Evolutionary conservation across 495 filamentous ascomycete species (phyloP).

Genomic region (Bacidia rubella): DNA sequence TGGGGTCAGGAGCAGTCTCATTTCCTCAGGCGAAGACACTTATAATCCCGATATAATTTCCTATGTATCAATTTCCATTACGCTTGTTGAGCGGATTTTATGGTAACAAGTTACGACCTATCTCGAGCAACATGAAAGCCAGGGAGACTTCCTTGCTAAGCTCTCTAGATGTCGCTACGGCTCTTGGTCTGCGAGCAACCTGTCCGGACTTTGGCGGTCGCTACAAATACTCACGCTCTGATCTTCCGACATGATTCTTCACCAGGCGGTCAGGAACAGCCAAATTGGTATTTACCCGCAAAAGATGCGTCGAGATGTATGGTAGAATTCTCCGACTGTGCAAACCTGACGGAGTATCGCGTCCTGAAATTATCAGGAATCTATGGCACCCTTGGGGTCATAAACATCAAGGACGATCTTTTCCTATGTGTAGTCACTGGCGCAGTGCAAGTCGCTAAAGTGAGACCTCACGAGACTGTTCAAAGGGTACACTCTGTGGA

Average conservation of each 20-base stretch:
- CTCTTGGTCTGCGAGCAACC: conserved; percentile 49
- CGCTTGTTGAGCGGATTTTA: too few relatives aligned
- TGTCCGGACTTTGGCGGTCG: conserved; percentile 71
- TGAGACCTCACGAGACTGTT: conserved; percentile 77
- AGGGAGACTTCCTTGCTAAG: too few relatives aligned
- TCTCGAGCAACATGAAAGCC: too few relatives aligned
- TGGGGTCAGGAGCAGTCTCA: too few relatives aligned
- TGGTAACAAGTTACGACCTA: too few relatives aligned
- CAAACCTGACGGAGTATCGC: conserved; percentile 59
- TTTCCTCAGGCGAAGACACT: too few relatives aligned
- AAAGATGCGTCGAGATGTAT: conserved; percentile 53
- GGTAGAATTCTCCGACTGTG: conserved; percentile 67
- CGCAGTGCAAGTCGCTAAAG: conserved; percentile 61
- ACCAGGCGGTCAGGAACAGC: neutral
- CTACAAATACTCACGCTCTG: conserved; percentile 62
- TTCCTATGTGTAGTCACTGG: conserved; percentile 85
- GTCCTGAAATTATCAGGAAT: conserved; percentile 59
- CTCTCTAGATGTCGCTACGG: conserved; percentile 13
- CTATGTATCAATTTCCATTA: too few relatives aligned
- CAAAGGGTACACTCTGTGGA: conserved; percentile 77
- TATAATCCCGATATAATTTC: too few relatives aligned
- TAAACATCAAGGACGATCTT: conserved; percentile 72
- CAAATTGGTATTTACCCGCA: neutral
- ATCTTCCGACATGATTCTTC: conserved; percentile 63
- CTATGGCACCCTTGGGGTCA: conserved; percentile 78